These are phyloP conservation scores for Plasmodiophora brassicae DNA, from an alignment of 208 protist species.

Conservation along the genomic window DNA sequence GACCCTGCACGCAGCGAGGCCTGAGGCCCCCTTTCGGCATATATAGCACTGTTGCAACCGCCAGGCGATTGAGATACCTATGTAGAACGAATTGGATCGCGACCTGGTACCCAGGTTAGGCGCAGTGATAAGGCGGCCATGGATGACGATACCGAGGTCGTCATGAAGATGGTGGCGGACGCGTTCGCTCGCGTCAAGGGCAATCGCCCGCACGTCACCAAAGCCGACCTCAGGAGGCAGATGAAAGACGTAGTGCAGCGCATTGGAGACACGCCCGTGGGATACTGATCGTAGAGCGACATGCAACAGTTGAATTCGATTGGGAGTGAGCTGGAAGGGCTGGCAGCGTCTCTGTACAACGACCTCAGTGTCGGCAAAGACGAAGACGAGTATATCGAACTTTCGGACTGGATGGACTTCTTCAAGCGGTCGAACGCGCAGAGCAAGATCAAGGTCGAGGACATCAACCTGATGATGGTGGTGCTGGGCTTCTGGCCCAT, in stretches of 20 bases:
- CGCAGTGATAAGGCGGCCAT: too few species aligned
- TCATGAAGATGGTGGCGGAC: background rate
- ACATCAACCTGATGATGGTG: background rate
- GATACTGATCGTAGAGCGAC: too few species aligned
- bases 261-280: background rate
- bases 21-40: too few species aligned
- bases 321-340: background rate
- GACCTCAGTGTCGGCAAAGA: constrained; percentile 11
- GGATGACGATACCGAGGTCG: background rate
- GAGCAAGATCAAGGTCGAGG: background rate
- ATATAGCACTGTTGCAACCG: too few species aligned
- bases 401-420: background rate
- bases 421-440: background rate
- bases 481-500: constrained; percentile 16
- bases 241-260: constrained; percentile 10
- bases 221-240: background rate
- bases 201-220: background rate
- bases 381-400: constrained; percentile 15
- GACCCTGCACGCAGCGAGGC: too few species aligned
- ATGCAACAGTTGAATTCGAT: constrained; percentile 29
- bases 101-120: too few species aligned
- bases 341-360: constrained; percentile 5
- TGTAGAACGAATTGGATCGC: too few species aligned
- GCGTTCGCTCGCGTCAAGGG: background rate
- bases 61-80: too few species aligned